phyloP scores from a whole-genome alignment of 2,329 filamentous ascomycete species.

The Dactylellina haptotyla region DNA sequence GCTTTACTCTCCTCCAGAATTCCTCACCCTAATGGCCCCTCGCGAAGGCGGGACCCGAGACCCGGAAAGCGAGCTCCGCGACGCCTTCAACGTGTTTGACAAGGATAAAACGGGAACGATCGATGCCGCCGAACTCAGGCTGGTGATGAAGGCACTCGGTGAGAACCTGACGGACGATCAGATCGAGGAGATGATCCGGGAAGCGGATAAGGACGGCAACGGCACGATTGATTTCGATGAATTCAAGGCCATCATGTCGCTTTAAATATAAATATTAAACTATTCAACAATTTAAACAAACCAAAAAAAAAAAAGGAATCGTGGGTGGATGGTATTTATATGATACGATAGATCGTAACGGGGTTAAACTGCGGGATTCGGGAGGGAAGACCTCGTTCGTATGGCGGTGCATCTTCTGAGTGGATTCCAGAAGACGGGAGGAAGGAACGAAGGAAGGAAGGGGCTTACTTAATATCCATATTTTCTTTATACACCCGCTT shows the following conservation, averaged over 20 bases:
- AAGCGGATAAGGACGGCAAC: slow-evolving; percentile 73
- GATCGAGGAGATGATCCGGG: slow-evolving; percentile 73
- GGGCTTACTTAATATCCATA: too few species aligned
- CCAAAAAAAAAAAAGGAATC: too few species aligned
- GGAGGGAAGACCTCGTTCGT: too few species aligned
- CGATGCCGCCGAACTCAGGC: slow-evolving; percentile 70
- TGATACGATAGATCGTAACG: too few species aligned
- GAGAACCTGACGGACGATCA: slow-evolving; percentile 73
- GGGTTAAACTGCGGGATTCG: too few species aligned
- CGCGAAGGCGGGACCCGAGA: slow-evolving; percentile 72
- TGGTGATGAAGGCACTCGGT: slow-evolving; percentile 73
- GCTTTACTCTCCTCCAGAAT: slow-evolving; percentile 63
- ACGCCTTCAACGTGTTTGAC: slow-evolving; percentile 74
- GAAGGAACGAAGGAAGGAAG: too few species aligned
- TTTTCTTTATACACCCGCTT: too few species aligned
- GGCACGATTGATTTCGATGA: slow-evolving; percentile 72
- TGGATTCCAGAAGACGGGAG: too few species aligned
- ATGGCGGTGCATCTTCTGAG: too few species aligned
- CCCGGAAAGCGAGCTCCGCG: slow-evolving; percentile 72
- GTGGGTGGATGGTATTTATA: too few species aligned
- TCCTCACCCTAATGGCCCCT: slow-evolving; percentile 74
- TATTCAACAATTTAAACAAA: too few species aligned
- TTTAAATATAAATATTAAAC: background rate
- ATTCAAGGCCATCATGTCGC: slow-evolving; percentile 53
- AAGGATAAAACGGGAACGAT: slow-evolving; percentile 74